Base-by-base conservation (phyloP, 148 eudicot genomes). In the Euryodendron excelsum region DNA sequence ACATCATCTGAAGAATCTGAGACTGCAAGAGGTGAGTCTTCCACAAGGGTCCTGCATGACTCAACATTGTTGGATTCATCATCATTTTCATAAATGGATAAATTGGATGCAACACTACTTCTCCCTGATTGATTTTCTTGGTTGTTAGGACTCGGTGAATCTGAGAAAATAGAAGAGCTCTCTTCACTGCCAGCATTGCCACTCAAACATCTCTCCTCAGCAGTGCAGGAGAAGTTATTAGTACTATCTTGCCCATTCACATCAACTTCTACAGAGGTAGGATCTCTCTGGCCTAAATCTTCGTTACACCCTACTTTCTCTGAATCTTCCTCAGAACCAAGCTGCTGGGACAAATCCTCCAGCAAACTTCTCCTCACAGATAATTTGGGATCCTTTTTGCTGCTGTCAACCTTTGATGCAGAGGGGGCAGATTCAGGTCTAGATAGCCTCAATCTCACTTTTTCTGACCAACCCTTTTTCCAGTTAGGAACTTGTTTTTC, bases 381-480 rank as follows among this genome's bases (percentile, higher is more conserved):
- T 60, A 89, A 80, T 68, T 80, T 80, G 39, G 80, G 77, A 55
- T 74, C 84, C 59, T 82, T 85, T 74, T 78, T 87, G 60, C 70
- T 79, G 33, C 76, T 73, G 63, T 73, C 84, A 48, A 77, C 85
- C 78, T 83, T 85, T 36, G 90, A 87, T 77, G 97, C 80, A 53
- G 87, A 83, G 28, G 95, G 91, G 64, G 87, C 97, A 69, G 98
- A 93, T 80, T 80, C 92, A 58, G 91, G 83, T 83, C 92, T 84
- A 62, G 94, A 86, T 44, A 93, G 76, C 55, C 81, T 89, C 72
- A 84, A 78, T 80, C 77, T 96, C 77, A 91, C 88, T 85, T 87
- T 93, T 81, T 90, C 92, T 9, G 99, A 88, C 99, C 98, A 93
- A 67, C 98, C 88, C 84, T 82, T 91, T 76, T 67, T 89, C 5